Conservation (phyloP, 345 rosid species). For the Corymbia maculata region DNA sequence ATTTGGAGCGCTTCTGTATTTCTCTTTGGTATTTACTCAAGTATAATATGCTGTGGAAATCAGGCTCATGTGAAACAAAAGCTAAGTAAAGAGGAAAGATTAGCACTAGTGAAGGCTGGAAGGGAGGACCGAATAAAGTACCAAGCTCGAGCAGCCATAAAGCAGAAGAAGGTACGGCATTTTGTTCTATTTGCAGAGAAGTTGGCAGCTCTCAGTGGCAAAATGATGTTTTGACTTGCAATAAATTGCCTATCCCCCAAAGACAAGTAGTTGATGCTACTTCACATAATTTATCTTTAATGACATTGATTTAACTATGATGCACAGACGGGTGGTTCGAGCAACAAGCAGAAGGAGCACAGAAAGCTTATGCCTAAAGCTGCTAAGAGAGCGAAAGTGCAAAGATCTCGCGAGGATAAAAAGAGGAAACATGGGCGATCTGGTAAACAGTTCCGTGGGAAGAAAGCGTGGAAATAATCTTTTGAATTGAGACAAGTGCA, state of each 20-base stretch:
- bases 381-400: slow-evolving; percentile 57
- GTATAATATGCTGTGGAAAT: slow-evolving; percentile 1
- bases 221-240: not conserved
- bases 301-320: not conserved
- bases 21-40: slow-evolving; percentile 1
- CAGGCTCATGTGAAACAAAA: slow-evolving; percentile 81
- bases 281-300: not conserved
- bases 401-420: slow-evolving; percentile 40
- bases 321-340: slow-evolving; percentile 66
- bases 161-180: slow-evolving; percentile 68
- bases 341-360: slow-evolving; percentile 86
- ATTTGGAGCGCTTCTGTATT: not conserved
- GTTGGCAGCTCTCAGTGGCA: not conserved
- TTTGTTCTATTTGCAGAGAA: not conserved
- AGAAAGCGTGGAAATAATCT: slow-evolving; percentile 76
- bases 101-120: slow-evolving; percentile 76
- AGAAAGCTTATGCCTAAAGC: slow-evolving; percentile 79
- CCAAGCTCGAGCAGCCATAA: slow-evolving; percentile 58
- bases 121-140: slow-evolving; percentile 79
- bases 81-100: slow-evolving; percentile 71
- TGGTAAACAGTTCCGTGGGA: slow-evolving; percentile 80
- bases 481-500: not conserved
- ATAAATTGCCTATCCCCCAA: not conserved
- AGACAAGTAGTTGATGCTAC: not conserved
- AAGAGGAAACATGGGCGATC: slow-evolving; percentile 25